Evolutionary conservation across 805 yeast genomes (phyloP).

Genomic region (Candida coquimbonensis): DNA sequence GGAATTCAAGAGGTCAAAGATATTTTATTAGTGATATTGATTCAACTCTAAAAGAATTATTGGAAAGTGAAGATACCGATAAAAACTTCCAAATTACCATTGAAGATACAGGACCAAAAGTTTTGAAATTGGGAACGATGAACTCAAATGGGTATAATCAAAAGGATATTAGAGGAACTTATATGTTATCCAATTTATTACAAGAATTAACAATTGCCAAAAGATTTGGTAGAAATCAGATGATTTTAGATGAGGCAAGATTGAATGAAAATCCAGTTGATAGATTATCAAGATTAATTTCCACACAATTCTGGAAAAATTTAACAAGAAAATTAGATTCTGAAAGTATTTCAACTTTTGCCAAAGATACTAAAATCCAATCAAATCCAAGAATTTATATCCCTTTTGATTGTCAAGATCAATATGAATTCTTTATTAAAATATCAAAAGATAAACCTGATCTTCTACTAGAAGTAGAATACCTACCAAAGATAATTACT

Average conservation of each 20-base stretch:
- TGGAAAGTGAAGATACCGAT: constrained; percentile 80
- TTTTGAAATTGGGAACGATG: constrained; percentile 72
- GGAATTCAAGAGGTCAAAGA: constrained; percentile 28
- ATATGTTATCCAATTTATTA: constrained; percentile 76
- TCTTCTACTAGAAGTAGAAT: constrained; percentile 61
- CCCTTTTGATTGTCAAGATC: constrained; percentile 64
- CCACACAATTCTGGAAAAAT: constrained; percentile 73
- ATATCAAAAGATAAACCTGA: constrained; percentile 51
- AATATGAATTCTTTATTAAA: constrained; percentile 56
- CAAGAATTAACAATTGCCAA: constrained; percentile 88
- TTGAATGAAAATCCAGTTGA: constrained; percentile 83
- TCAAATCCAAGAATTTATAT: constrained; percentile 72
- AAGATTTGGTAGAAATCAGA: constrained; percentile 67
- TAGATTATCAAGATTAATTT: constrained; percentile 65
- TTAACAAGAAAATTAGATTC: constrained; percentile 67
- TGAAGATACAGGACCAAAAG: constrained; percentile 81
- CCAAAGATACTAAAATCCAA: constrained; percentile 70
- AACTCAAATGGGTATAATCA: constrained; percentile 76
- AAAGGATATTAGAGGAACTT: constrained; percentile 76
- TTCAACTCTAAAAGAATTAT: constrained; percentile 57
- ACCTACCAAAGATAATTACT: constrained; percentile 67
- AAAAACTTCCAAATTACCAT: constrained; percentile 76
- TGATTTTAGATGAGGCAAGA: constrained; percentile 76
- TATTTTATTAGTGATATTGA: constrained; percentile 75
- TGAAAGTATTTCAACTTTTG: constrained; percentile 57